These are phyloP conservation scores for Leucosporidium scottii DNA, from an alignment of 768 basidiomycete genomes.

Conservation along the genomic window DNA sequence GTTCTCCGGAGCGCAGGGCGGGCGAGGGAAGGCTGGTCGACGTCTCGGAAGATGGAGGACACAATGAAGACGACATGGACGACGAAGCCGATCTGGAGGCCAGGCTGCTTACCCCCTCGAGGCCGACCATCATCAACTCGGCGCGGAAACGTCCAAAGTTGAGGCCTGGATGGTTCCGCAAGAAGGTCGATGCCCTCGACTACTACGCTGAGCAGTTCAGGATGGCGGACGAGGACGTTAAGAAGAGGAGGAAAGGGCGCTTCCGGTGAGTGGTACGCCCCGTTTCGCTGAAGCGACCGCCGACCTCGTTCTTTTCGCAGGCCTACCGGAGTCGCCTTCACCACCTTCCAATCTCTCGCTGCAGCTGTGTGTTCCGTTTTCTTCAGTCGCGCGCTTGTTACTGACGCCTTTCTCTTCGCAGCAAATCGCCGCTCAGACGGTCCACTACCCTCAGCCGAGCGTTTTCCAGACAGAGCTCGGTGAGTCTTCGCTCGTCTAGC, in stretches of 20 bases:
- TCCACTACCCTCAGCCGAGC: conserved; percentile 51
- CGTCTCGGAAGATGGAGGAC: conserved; percentile 20
- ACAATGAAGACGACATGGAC: conserved; percentile 5
- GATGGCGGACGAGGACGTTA: conserved; percentile 75
- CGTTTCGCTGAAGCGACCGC: no score
- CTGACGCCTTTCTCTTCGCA: background rate
- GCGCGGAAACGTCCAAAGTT: conserved; percentile 62
- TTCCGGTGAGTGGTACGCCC: conserved; percentile 43
- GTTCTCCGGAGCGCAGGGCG: background rate
- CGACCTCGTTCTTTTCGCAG: conserved; percentile 38
- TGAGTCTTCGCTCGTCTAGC: background rate
- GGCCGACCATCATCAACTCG: conserved; percentile 46
- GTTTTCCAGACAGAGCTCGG: conserved; percentile 35
- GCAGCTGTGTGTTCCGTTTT: conserved; percentile 58
- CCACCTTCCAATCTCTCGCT: conserved; percentile 94
- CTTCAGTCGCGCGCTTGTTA: background rate
- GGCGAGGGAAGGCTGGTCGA: conserved; percentile 45
- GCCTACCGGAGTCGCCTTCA: conserved; percentile 78
- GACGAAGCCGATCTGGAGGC: conserved; percentile 48
- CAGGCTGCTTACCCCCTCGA: conserved; percentile 23
- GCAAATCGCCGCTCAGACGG: conserved; percentile 74
- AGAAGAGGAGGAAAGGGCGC: conserved; percentile 63
- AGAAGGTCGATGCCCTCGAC: conserved; percentile 81
- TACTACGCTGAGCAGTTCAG: conserved; percentile 72
- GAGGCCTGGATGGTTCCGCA: conserved; percentile 63